Percentiles rank a stretch among this genome's conserved stretches.
These are phyloP conservation scores for Phytophthora pinifolia DNA, from an alignment of 352 stramenopile genomes.

Conservation along the genomic window DNA sequence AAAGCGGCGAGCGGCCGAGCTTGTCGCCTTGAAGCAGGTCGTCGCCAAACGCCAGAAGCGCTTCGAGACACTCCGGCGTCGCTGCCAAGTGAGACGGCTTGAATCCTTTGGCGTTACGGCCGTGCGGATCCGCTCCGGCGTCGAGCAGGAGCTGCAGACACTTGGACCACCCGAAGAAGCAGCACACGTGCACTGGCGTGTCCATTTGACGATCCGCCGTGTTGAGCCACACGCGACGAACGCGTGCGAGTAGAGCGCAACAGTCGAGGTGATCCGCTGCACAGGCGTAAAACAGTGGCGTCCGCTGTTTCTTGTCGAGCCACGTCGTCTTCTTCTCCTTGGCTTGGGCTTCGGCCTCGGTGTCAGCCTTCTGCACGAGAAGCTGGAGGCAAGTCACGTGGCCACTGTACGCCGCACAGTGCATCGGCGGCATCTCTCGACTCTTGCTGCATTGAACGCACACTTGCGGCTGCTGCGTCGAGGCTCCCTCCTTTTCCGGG, in stretches of 20 bases:
- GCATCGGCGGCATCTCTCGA: constrained; percentile 57
- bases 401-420: constrained; percentile 57
- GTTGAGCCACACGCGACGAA: constrained; percentile 50
- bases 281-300: constrained; percentile 68
- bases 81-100: constrained; percentile 67
- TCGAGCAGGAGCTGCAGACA: constrained; percentile 52
- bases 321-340: constrained; percentile 18
- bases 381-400: constrained; percentile 45
- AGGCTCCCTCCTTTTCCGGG: constrained; percentile 17
- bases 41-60: constrained; percentile 55
- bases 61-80: constrained; percentile 50
- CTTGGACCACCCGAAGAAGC: constrained; percentile 62
- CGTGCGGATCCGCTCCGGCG: constrained; percentile 56
- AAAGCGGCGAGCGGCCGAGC: constrained; percentile 58
- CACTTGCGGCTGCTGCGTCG: constrained; percentile 8
- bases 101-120: constrained; percentile 68
- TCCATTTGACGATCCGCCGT: constrained; percentile 60
- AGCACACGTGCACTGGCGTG: constrained; percentile 68
- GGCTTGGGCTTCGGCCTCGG: not conserved
- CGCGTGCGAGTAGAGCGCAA: constrained; percentile 36
- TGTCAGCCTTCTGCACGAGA: constrained; percentile 21
- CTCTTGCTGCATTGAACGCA: constrained; percentile 43
- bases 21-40: constrained; percentile 69
- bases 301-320: constrained; percentile 64
- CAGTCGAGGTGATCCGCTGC: constrained; percentile 54